Evolutionary conservation across 2,329 filamentous ascomycete species (phyloP), one percentile per base, ranked within the genome.

Genomic region (Scleromitrula shiraiana): DNA sequence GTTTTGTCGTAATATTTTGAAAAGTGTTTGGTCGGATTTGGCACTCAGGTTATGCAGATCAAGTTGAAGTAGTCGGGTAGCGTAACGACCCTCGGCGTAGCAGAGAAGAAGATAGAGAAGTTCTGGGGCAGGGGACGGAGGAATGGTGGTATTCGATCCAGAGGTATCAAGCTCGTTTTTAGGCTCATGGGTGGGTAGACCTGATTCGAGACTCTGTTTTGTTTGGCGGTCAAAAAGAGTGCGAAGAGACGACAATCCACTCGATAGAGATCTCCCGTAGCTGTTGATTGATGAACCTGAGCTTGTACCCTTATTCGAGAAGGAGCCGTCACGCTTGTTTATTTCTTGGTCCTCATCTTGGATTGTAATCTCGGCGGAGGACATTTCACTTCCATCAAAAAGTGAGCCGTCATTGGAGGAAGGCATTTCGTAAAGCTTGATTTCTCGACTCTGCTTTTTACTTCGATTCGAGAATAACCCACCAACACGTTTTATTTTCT

Each of bases 41-140:
- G 46, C 35, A 6, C 49, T 20, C 4, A 52, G 40, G 2, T 14
- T 46, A 7, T 36, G 22, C 6, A 59, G 47, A 23, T 56, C 50
- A 2, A 56, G 29, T 15, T 59, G 55, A 3, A 55, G 27, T 4
- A 59, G 42, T 3, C 48, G 26, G 14, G 55, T 59, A 8, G 46
- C 52, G 20, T 51, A 58, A 5, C 49, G 35, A 4, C 56, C 50
- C 22, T 53, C 43, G 15, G 19, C 46, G 22, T 52, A 56, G 24
- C 53, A 58, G 5, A 58, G 24, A 2, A 57, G 50, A 4, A 59
- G 51, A n/a, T 53, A 55, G 4, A 53, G 22, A 6, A 47, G 29
- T 2, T 53, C 50, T 3, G 20, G 12, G 20, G 39, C 14, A 19
- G 30, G 22, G 10, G 12, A 14, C 20, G 30, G 12, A n/a, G 24